Evolutionary conservation across 495 filamentous ascomycete species (phyloP), one percentile per base, ranked within the genome.

Genomic region (Immersiella caudata): DNA sequence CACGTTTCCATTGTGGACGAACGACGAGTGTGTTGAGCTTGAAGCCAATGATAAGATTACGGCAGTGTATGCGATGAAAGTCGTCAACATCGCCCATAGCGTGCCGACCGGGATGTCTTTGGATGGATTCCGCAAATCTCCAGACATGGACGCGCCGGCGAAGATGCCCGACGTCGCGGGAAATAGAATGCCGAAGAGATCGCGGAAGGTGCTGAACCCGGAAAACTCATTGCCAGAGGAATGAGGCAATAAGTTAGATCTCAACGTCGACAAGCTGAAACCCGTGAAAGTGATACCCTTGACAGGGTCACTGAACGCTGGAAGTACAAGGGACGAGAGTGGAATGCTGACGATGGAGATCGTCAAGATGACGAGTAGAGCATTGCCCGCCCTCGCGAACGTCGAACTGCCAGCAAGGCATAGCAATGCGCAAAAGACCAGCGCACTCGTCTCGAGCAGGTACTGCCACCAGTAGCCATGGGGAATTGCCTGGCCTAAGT

Each of bases 131-230:
- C 85, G 89, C 50, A 96, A 73, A 76, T 96, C 92, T 2, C 93
- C 93, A 11, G 92, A 95, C 93, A 96, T 96, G 67, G 90, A 93
- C 2, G 92, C 92, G n/a, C 92, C 92, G 35, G 86, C 86, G 71
- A 87, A 87, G 60, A 88, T 87, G 2, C 86, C 86, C 25, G 84
- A 84, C 14, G 93, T 95, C 0, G 93, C 92, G 55, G 93, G 93
- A 69, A 94, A 96, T 12, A 96, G 75, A 65, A 96, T 92, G 18
- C 92, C 93, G 77, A 96, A 96, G 21, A 96, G 82, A 68, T 93
- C 88, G 68, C 93, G 90, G 65, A 92, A 95, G 29, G 84, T 95
- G 66, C 91, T 91, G 65, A 85, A 81, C 18, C 88, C 88, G 36
- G 81, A 78, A 52, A 89, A 83, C 20, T 72, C 68, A 18, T 58